Evolutionary conservation across 75 land plant genomes (phyloP), one percentile per base, ranked within the genome.

Genomic region (Selaginella tamariscina): DNA sequence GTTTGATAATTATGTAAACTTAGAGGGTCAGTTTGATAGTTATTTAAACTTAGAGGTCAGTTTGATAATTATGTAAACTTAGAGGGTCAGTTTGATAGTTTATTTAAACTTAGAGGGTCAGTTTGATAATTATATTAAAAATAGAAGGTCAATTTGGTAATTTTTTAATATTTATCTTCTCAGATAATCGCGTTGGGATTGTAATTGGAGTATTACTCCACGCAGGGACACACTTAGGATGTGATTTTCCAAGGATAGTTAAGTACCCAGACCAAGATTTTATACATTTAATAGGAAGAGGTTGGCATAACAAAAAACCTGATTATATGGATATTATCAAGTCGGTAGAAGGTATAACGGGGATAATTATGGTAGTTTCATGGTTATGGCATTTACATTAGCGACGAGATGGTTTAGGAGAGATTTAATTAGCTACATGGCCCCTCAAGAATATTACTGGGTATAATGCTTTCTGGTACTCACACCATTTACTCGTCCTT

Each of bases 391-490:
- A 5, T 59, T 23, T n/a, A 26, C 62, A 8, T n/a, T 23, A 2
- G 62, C 62, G 23, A 2, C 26, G 23, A 21, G 23, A 23, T 27
- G 62, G 24, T 59, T 59, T 23, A 5, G 62, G 24, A 26, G 24
- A 26, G 26, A 59, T 21, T 23, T 23, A 8, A 26, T 21, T n/a
- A 26, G n/a, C 23, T 23, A 8, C 62, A 5, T 59, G 62, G 62
- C 62, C 62, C 23, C 26, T 59, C 21, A 26, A 59, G n/a, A 59
- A 59, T 5, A 23, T 59, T 21, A 59, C 62, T 5, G 62, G 62
- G 5, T 59, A 8, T 23, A 59, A 59, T 59, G 62, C 62, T 2
- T 59, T 59, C 21, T 59, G 62, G 62, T 59, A 59, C 62, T 59
- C 62, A 21, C 62, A 59, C 21, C 62, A 59, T n/a, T n/a, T 59